phyloP scores from a whole-genome alignment of 2,329 filamentous ascomycete species.

The Pyricularia pennisetigena region DNA sequence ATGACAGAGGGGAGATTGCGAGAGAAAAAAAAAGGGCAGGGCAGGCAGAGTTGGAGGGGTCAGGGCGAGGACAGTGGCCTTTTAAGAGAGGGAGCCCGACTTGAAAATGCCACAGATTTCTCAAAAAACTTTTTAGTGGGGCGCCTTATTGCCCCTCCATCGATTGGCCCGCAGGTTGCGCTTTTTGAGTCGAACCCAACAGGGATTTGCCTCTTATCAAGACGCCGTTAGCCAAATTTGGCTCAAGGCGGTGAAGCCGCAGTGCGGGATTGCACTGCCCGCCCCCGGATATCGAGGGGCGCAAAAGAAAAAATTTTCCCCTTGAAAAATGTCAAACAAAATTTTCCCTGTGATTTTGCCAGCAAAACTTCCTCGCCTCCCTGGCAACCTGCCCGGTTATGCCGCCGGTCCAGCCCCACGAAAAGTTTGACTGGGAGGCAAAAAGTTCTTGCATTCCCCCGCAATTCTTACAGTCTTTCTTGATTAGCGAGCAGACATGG shows the following conservation, averaged over 20 bases:
- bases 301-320: constrained; percentile 3
- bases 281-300: neutral
- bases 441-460: neutral
- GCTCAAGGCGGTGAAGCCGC: constrained; percentile 7
- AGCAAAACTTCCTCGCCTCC: neutral
- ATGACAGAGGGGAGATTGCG: constrained; percentile 4
- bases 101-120: neutral
- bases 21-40: neutral
- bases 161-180: constrained; percentile 3
- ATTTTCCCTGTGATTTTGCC: neutral
- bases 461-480: neutral
- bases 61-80: neutral
- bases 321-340: neutral
- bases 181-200: neutral
- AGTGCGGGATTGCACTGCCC: neutral
- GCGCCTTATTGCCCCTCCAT: constrained; percentile 5
- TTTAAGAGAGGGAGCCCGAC: constrained; percentile 1
- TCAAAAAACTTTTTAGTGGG: constrained; percentile 8
- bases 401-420: neutral
- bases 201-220: neutral
- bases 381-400: neutral
- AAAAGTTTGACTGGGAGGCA: neutral
- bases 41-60: neutral
- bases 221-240: constrained; percentile 1
- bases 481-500: constrained; percentile 1